Evolutionary conservation across 768 basidiomycete species (phyloP).

Genomic region (Trametes elegans): DNA sequence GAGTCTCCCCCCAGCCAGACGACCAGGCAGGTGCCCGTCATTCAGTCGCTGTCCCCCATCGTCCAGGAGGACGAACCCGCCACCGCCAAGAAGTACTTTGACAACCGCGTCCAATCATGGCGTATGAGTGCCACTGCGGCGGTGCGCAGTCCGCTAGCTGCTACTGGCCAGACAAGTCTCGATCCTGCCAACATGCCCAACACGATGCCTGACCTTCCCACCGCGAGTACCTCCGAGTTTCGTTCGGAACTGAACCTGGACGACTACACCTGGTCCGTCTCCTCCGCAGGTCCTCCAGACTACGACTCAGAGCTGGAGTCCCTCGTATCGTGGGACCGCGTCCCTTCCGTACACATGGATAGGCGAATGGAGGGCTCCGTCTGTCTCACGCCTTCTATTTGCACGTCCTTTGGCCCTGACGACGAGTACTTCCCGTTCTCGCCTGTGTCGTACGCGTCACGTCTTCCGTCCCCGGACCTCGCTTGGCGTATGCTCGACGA

Average conservation of each 20-base stretch:
- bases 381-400: slow-evolving; percentile 48
- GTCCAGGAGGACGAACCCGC: slow-evolving; percentile 59
- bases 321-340: slow-evolving; percentile 35
- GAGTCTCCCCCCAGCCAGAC: slow-evolving; percentile 32
- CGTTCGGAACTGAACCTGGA: slow-evolving; percentile 51
- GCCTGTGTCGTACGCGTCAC: slow-evolving; percentile 33
- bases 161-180: slow-evolving; percentile 48
- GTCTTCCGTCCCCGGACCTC: slow-evolving; percentile 57
- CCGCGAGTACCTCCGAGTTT: slow-evolving; percentile 21
- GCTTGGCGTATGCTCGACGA: slow-evolving; percentile 55
- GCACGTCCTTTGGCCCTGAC: slow-evolving; percentile 56
- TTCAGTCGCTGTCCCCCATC: slow-evolving; percentile 55
- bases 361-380: slow-evolving; percentile 56
- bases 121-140: slow-evolving; percentile 53
- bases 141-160: slow-evolving; percentile 38
- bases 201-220: slow-evolving; percentile 32
- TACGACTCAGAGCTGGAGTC: slow-evolving; percentile 40
- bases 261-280: slow-evolving; percentile 69
- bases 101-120: slow-evolving; percentile 64
- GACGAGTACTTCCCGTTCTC: slow-evolving; percentile 43
- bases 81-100: slow-evolving; percentile 46
- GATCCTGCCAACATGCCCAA: slow-evolving; percentile 54
- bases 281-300: slow-evolving; percentile 60
- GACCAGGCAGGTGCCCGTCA: slow-evolving; percentile 7
- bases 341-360: slow-evolving; percentile 57